Percentiles rank a stretch among this genome's conserved stretches.
Conservation (phyloP, 306 rosid species). For the Psophocarpus tetragonolobus region DNA sequence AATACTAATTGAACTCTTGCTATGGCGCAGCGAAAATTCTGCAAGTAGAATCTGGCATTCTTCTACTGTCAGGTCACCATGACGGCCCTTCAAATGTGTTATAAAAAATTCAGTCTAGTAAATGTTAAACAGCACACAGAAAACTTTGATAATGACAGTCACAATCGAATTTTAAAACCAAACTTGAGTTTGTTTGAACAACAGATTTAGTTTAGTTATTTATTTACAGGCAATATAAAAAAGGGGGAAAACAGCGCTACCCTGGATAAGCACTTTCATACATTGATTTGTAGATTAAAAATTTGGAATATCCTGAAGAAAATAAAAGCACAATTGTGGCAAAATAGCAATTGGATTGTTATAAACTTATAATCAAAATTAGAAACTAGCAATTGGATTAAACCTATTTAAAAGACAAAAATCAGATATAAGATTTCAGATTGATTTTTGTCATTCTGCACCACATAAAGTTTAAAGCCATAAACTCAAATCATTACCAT, state of each 20-base stretch:
- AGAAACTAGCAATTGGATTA: too few species aligned
- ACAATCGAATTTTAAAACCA: not conserved
- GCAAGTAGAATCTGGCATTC: constrained; percentile 83
- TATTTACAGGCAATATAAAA: not conserved
- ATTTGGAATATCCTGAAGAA: not conserved
- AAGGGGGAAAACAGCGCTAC: not conserved
- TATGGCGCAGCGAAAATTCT: constrained; percentile 82
- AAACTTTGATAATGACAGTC: not conserved
- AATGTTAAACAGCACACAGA: not conserved
- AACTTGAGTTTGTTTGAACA: not conserved
- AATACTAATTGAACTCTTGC: constrained; percentile 60
- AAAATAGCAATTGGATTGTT: not conserved
- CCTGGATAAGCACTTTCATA: not conserved
- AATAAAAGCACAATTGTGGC: not conserved
- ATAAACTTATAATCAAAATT: not conserved
- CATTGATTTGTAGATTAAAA: not conserved
- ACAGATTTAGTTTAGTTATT: not conserved
- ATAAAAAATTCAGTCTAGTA: not conserved
- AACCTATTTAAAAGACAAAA: not conserved
- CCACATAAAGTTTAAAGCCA: constrained; percentile 14
- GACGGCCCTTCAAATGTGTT: constrained; percentile 60
- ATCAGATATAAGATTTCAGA: constrained; percentile 1
- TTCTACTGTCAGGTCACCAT: constrained; percentile 72
- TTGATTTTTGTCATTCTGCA: not conserved
- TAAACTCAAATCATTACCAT: constrained; percentile 53